phyloP scores from a whole-genome alignment of 441 rosid species.

The Erysimum cheiri region DNA sequence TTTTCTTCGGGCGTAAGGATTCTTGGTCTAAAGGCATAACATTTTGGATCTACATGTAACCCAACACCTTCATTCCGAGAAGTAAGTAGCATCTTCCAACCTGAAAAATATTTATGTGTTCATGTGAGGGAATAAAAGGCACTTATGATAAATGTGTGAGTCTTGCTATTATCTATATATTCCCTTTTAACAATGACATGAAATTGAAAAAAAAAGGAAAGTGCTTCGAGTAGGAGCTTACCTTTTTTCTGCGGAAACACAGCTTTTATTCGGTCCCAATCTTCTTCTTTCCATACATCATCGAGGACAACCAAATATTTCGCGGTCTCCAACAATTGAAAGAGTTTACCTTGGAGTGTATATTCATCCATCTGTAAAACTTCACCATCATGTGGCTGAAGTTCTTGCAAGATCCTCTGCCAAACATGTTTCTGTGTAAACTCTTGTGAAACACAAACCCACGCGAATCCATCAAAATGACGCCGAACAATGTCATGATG shows the following conservation, averaged over 20 bases:
- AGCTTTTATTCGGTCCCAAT: not conserved
- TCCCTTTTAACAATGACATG: no score
- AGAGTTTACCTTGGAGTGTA: constrained; percentile 12
- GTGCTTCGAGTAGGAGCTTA: not conserved
- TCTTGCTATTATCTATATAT: no score
- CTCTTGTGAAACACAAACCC: constrained; percentile 38
- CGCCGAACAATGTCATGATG: constrained; percentile 23
- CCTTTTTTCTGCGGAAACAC: constrained; percentile 20
- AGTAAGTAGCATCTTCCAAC: not conserved
- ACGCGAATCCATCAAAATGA: constrained; percentile 4
- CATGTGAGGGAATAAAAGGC: no score
- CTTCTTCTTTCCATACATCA: constrained; percentile 22
- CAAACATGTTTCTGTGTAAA: constrained; percentile 30
- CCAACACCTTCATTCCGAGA: not conserved
- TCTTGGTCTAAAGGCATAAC: not conserved
- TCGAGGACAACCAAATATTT: constrained; percentile 40
- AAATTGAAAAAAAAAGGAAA: no score
- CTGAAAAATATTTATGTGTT: not conserved
- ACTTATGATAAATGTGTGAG: no score
- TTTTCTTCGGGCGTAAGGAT: no score
- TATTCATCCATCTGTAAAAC: constrained; percentile 7
- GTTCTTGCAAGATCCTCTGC: constrained; percentile 27
- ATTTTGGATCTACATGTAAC: not conserved
- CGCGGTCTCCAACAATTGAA: constrained; percentile 4
- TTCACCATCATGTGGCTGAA: not conserved